Percentiles rank a stretch among this genome's conserved stretches.
These are phyloP conservation scores for Daldinia sp. DNA, from an alignment of 2,329 filamentous ascomycete species.

Conservation along the genomic window DNA sequence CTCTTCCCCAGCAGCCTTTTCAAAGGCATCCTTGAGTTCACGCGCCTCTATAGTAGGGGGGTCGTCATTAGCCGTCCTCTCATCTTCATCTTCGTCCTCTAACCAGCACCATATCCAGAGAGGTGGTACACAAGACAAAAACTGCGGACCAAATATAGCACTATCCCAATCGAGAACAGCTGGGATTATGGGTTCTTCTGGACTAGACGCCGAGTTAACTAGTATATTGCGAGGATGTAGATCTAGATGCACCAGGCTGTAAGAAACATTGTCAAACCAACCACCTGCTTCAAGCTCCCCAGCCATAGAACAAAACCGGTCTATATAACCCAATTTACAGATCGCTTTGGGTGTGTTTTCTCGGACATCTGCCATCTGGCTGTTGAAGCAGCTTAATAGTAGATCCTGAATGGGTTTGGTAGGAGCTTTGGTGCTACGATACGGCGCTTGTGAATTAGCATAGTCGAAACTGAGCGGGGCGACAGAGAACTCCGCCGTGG, in stretches of 20 bases:
- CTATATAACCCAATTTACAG: not conserved
- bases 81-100: constrained; percentile 35
- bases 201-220: constrained; percentile 20
- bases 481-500: not conserved
- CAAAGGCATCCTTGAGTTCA: constrained; percentile 37
- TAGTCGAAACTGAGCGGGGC: not conserved
- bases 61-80: constrained; percentile 13
- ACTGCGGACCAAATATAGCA: constrained; percentile 44
- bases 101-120: constrained; percentile 45
- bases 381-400: not conserved
- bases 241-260: constrained; percentile 40
- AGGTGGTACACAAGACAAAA: constrained; percentile 46
- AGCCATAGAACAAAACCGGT: constrained; percentile 8
- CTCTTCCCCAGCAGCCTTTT: not conserved
- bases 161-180: constrained; percentile 47
- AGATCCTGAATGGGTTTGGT: not conserved
- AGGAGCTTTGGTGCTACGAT: not conserved
- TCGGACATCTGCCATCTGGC: not conserved
- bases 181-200: constrained; percentile 26
- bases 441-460: not conserved
- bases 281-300: constrained; percentile 1
- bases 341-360: not conserved
- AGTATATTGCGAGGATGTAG: constrained; percentile 45
- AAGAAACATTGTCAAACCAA: constrained; percentile 4
- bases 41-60: constrained; percentile 5